A percentile compares a stretch with the other conserved stretches of the same genome.
These are phyloP conservation scores for Wallacemonas sp. DNA, from an alignment of 208 protist species.

Conservation along the genomic window DNA sequence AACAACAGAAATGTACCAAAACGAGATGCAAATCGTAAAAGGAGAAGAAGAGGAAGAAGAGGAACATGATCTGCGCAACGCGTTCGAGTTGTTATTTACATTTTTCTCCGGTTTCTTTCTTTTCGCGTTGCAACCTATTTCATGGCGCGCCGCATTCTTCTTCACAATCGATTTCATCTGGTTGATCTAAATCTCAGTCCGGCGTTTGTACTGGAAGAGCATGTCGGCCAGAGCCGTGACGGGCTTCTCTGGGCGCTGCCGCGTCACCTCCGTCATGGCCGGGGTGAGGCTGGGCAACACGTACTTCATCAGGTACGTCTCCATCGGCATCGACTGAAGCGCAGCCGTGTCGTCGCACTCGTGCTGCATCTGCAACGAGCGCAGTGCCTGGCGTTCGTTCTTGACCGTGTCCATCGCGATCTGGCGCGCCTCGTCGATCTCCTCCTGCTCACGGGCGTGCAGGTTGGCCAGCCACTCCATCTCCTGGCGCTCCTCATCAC, in stretches of 20 bases:
- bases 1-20: neutral
- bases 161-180: neutral
- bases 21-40: conserved; percentile 17
- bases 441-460: conserved; percentile 40
- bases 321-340: conserved; percentile 54
- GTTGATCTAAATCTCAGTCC: conserved; percentile 16
- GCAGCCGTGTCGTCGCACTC: conserved; percentile 18
- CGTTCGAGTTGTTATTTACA: neutral
- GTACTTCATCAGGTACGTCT: conserved; percentile 92
- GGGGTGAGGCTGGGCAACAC: conserved; percentile 92
- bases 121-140: too few relatives aligned
- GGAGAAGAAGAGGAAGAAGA: conserved; percentile 18
- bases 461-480: conserved; percentile 30
- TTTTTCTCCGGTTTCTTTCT: neutral
- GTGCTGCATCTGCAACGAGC: conserved; percentile 71
- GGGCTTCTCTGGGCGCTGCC: conserved; percentile 89
- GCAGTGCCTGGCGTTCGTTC: conserved; percentile 45
- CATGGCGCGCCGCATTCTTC: neutral
- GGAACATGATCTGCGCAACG: neutral
- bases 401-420: conserved; percentile 29
- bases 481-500: conserved; percentile 20
- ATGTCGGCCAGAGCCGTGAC: conserved; percentile 90
- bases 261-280: conserved; percentile 86
- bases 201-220: conserved; percentile 83
- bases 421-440: conserved; percentile 27